Percentiles rank a stretch among this genome's conserved stretches.
These are phyloP conservation scores for Ascochyta koolunga DNA, from an alignment of 2,329 filamentous ascomycete genomes.

Conservation along the genomic window DNA sequence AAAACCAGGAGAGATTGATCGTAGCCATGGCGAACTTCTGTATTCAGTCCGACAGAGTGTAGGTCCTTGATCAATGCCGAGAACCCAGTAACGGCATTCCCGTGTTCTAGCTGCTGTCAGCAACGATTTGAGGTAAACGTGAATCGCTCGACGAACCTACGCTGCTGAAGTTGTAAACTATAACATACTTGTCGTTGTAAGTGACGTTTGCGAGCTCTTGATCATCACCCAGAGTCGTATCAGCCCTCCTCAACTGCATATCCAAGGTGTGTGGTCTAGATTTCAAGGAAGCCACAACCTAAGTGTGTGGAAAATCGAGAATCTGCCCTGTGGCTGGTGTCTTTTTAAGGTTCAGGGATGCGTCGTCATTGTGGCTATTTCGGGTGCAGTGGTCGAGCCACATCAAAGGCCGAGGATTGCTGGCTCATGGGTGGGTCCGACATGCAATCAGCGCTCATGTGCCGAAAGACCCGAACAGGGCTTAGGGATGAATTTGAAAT, in stretches of 20 bases:
- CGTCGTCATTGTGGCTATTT: slow-evolving; percentile 14
- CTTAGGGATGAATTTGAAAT: background rate
- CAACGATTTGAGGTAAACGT: background rate
- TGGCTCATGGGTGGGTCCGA: slow-evolving; percentile 21
- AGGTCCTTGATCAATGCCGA: slow-evolving; percentile 31
- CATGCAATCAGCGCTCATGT: slow-evolving; percentile 18
- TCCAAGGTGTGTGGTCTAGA: slow-evolving; percentile 5
- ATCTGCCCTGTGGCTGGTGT: slow-evolving; percentile 14
- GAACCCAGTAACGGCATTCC: slow-evolving; percentile 31
- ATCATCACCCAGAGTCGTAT: slow-evolving; percentile 34
- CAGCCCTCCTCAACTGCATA: slow-evolving; percentile 32
- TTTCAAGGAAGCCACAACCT: background rate
- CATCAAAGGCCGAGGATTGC: slow-evolving; percentile 26
- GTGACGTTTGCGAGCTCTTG: slow-evolving; percentile 29
- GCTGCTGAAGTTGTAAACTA: slow-evolving; percentile 38
- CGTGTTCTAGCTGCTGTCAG: slow-evolving; percentile 20
- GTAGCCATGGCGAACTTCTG: slow-evolving; percentile 40
- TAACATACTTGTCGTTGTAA: slow-evolving; percentile 43
- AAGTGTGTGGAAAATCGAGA: background rate
- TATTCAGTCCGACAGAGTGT: slow-evolving; percentile 37
- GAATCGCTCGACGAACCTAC: slow-evolving; percentile 27
- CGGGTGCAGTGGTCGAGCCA: slow-evolving; percentile 9
- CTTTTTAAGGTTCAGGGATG: slow-evolving; percentile 17
- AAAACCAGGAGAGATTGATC: slow-evolving; percentile 39
- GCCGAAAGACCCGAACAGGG: slow-evolving; percentile 24